Evolutionary conservation across 75 land plant genomes (phyloP).

Genomic region (Pinus albicaulis): DNA sequence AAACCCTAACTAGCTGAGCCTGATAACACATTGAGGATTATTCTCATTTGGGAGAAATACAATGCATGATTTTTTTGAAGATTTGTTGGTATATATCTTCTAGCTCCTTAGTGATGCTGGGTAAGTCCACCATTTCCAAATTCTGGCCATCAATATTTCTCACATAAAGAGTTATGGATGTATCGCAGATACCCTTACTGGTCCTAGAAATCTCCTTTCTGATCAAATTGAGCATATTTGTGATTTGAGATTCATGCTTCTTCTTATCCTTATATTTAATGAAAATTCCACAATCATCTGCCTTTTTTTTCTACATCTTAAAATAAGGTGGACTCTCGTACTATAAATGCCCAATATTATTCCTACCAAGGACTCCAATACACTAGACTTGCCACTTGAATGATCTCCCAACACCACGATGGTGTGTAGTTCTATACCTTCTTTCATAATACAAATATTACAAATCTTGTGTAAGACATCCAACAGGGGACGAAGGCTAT

Average conservation of each 20-base stretch:
- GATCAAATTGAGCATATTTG: slow-evolving; percentile 22
- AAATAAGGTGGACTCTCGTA: slow-evolving; percentile 53
- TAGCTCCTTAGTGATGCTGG: slow-evolving; percentile 64
- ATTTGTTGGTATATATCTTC: slow-evolving; percentile 58
- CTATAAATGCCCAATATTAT: slow-evolving; percentile 48
- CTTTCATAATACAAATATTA: slow-evolving; percentile 30
- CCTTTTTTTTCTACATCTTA: slow-evolving; percentile 31
- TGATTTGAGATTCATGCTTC: slow-evolving; percentile 21
- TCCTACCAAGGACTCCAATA: slow-evolving; percentile 56
- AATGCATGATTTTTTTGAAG: slow-evolving; percentile 29
- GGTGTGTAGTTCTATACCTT: slow-evolving; percentile 56
- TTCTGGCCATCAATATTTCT: slow-evolving; percentile 41
- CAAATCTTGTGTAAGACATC: slow-evolving; percentile 50
- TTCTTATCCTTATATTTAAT: slow-evolving; percentile 23
- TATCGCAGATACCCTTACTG: slow-evolving; percentile 37
- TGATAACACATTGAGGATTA: slow-evolving; percentile 57
- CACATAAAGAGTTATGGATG: slow-evolving; percentile 41
- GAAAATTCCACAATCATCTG: slow-evolving; percentile 5
- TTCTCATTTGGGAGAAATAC: slow-evolving; percentile 45
- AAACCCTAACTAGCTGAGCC: slow-evolving; percentile 58
- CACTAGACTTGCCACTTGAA: slow-evolving; percentile 57
- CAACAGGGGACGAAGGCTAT: slow-evolving; percentile 33
- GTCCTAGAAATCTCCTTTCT: slow-evolving; percentile 43
- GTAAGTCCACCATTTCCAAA: slow-evolving; percentile 62
- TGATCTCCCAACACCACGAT: slow-evolving; percentile 73